Evolutionary conservation across 2,329 filamentous ascomycete genomes (phyloP).

Genomic region (Myriosclerotinia duriaeana): DNA sequence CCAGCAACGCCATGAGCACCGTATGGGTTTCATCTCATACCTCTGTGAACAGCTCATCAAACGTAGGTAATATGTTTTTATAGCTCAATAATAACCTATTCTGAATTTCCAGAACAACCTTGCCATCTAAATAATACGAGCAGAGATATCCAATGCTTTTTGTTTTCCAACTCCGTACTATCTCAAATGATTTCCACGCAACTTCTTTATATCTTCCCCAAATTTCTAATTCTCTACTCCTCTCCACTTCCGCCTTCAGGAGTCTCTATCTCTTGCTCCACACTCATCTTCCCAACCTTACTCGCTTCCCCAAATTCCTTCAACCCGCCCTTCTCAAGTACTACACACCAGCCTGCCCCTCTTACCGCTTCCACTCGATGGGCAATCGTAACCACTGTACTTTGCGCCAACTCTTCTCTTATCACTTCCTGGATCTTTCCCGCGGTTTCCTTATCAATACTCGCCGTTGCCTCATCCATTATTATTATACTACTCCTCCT

Average conservation of each 20-base stretch:
- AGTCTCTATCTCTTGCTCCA: background rate
- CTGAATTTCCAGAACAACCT: background rate
- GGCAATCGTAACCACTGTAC: conserved; percentile 65
- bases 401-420: conserved; percentile 55
- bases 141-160: background rate
- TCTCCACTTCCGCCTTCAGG: background rate
- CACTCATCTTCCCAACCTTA: conserved; percentile 17
- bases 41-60: too few species aligned
- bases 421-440: conserved; percentile 54
- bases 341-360: conserved; percentile 51
- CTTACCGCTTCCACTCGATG: conserved; percentile 63
- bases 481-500: conserved; percentile 61
- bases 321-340: conserved; percentile 37
- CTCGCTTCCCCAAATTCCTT: conserved; percentile 30
- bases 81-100: background rate
- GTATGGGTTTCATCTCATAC: too few species aligned
- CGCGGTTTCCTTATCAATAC: conserved; percentile 62
- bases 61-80: too few species aligned
- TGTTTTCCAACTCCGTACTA: background rate
- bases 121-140: background rate
- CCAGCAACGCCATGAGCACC: too few species aligned
- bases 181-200: background rate
- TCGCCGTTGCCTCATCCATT: conserved; percentile 66
- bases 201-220: background rate
- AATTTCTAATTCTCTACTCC: background rate